Base-by-base conservation (phyloP, 2,329 filamentous ascomycete genomes). In the Acrocalymma vagum region DNA sequence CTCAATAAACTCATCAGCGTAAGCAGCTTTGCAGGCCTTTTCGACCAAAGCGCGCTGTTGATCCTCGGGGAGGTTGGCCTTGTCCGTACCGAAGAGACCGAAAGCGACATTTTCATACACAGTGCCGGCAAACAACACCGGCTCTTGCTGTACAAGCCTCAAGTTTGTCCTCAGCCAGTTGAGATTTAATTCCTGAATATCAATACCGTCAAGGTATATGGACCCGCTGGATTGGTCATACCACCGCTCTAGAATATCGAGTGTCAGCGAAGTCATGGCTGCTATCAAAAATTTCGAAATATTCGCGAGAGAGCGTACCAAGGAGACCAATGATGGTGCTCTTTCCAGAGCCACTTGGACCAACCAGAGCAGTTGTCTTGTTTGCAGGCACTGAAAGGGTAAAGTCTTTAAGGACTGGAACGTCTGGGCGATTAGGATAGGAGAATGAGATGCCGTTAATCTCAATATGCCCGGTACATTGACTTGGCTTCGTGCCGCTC, bases 281-380 rank as follows among this genome's bases (percentile, higher is more conserved):
- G 88, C 0, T 95, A 74, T 0, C 84, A 80, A 5, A 92, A 15
- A 11, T 10, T 27, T 15, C 3, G 5, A 11, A 10, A 13, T 17
- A 32, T 22, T 22, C 25, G 15, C 4, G 7, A 13, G 22, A 27
- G 6, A 13, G 29, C 48, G 27, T 36, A 53, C 52, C 52, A 14
- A 62, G 22, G 15, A 97, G 77, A 8, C 92, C 93, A 20, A 97
- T 85, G 48, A 97, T 91, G 0, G 93, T 97, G 61, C 86, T 92
- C 74, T 97, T 99, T 24, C 94, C 94, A 24, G 88, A 95, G 3
- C 94, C 94, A 15, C 92, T 96, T 0, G 93, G 88, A 39, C 94
- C 94, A 6, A 99, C 94, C 3, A 99, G 75, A 2, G 94, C 94
- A 5, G 92, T 96, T 1, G 88, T 91, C 72, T 95, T 95, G 18